These are phyloP conservation scores for Knoxia roxburghii DNA, from an alignment of 257 asterid species.

Conservation along the genomic window DNA sequence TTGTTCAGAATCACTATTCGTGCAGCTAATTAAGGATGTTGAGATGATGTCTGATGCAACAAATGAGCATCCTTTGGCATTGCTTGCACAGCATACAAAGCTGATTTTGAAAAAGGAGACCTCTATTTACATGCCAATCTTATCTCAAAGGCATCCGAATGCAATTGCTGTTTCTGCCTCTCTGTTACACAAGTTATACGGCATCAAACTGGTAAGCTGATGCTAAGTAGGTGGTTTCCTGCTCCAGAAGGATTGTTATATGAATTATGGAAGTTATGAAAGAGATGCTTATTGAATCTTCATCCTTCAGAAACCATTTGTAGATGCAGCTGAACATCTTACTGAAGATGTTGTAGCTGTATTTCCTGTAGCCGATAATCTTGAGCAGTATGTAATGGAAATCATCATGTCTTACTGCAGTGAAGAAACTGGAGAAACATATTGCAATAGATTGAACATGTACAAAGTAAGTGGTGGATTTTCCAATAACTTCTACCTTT, in stretches of 20 bases:
- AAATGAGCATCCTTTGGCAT: constrained; percentile 75
- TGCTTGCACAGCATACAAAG: constrained; percentile 80
- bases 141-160: constrained; percentile 62
- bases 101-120: constrained; percentile 54
- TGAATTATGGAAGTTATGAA: constrained; percentile 1
- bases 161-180: constrained; percentile 84
- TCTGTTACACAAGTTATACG: constrained; percentile 85
- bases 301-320: constrained; percentile 75
- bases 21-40: constrained; percentile 77
- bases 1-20: background rate
- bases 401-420: constrained; percentile 60
- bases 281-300: constrained; percentile 22
- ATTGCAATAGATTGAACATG: constrained; percentile 58
- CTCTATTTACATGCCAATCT: constrained; percentile 62
- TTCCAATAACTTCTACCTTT: background rate
- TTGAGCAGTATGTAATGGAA: constrained; percentile 63
- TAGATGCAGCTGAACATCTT: constrained; percentile 82
- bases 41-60: constrained; percentile 66
- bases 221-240: background rate
- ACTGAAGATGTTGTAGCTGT: constrained; percentile 92
- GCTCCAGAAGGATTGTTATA: constrained; percentile 19
- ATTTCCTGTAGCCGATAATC: constrained; percentile 89
- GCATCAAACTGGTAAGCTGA: constrained; percentile 68
- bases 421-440: constrained; percentile 75
- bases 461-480: constrained; percentile 50